Evolutionary conservation across 2,329 filamentous ascomycete species (phyloP), one percentile per base, ranked within the genome.

Genomic region (Scedosporium dehoogii): DNA sequence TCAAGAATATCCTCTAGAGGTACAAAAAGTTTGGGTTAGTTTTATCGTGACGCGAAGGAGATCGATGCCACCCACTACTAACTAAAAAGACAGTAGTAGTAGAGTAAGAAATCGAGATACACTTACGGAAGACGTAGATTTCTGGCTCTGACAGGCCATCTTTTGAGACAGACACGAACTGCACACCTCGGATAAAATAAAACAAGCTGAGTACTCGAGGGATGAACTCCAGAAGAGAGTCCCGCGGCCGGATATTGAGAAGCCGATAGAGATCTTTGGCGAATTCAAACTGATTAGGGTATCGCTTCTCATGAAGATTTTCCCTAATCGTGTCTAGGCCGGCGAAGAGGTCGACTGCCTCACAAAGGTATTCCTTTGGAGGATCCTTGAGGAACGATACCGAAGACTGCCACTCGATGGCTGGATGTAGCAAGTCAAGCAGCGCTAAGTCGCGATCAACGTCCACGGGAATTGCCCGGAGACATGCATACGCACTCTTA

Each of bases 381-480:
- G 67, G 67, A 10, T 63, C 48, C 9, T 59, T 44, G 0, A 68
- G 62, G 14, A 62, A 58, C 18, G 67, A 64, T 14, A 68, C 14
- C 1, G 67, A 68, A 58, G 64, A 64, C 23, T 68, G 67, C 5
- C 62, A 66, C 12, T 57, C n/a, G 1, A 67, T 4, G 5, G 62
- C 66, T 3, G 67, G 67, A 16, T 61, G 57, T 1, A 68, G 55
- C 41, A 66, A 68, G 57, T 66, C 62, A 6, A 68, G 63, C 12
- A 68, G 62, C 12, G 62, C 63, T 10, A 63, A 9, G 38, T 66
- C 60, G 2, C 29, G 55, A 25, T 61, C 57, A 25, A 61, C 63
- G 14, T 65, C 63, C 6, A 65, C 55, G 6, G 60, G 57, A 6
- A 68, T 42, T 1, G 65, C 64, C 4, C 62, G 63, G 9, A 67